Base-by-base conservation (phyloP, 2,329 filamentous ascomycete species). In the Xylariaceae sp. region DNA sequence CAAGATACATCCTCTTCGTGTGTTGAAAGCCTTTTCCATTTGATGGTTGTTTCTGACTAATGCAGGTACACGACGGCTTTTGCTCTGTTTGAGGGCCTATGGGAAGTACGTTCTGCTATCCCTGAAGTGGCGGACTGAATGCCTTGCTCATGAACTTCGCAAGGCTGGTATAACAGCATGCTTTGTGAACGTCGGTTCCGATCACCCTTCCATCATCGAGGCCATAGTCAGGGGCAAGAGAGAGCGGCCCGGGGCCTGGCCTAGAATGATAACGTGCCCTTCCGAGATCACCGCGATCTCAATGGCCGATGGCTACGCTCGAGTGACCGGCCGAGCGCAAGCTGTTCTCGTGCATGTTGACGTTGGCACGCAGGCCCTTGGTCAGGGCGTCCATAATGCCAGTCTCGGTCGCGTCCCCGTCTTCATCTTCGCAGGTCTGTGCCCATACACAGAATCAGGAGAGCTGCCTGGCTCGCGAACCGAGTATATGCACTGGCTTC, bases 401-500 rank as follows among this genome's bases (percentile, higher is more conserved):
- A 78, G 72, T 2, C 75, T 74, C 44, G 81, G 81, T 3, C 72
- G 81, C 37, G 77, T 74, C 1, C 82, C 82, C 0, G 75, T 86
- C 5, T 60, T 87, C 28, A 83, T 86, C 39, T 85, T 87, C 44
- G 82, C 82, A 2, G 82, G 82, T 3, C 59, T 86, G n/a, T 81
- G 75, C 9, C 82, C 82, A 0, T 82, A 72, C 51, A 86, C 82
- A 0, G 72, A 81, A 32, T 79, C 85, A 45, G 82, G 82, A 5
- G 81, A 86, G 55, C 72, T 79, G 56, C 65, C 75, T 5, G 82
- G 82, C 2, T 77, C 72, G 2, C 61, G 82, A 36, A 85, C 81
- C 0, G 82, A 87, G 55, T 86, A 83, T 49, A 85, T 85, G 46
- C 81, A 87, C 49, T 87, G 80, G 80, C 80, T 86, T 19, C 82